Conservation (phyloP, 805 yeast species). For the Yamadazyma akitaensis region DNA sequence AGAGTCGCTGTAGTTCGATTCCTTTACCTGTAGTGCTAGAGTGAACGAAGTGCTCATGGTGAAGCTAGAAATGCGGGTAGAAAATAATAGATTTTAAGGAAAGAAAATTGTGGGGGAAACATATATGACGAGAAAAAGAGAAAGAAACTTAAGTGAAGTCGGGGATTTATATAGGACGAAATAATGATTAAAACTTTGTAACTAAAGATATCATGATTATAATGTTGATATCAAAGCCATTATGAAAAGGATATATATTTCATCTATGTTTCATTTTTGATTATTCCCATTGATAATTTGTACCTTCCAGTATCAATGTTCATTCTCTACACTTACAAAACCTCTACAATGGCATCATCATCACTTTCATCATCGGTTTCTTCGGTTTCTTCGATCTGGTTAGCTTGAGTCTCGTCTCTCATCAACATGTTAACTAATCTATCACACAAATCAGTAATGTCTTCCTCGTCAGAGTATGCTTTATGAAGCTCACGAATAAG, state of each 20-base stretch:
- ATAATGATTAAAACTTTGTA: too few relatives aligned
- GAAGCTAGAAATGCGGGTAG: background rate
- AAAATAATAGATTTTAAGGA: background rate
- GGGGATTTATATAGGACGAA: too few relatives aligned
- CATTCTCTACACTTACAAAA: conserved; percentile 31
- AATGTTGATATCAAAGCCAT: too few relatives aligned
- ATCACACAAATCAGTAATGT: conserved; percentile 68
- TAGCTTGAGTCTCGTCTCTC: conserved; percentile 71
- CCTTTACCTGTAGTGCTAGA: conserved; percentile 9
- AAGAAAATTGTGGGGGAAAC: background rate
- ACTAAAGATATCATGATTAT: too few relatives aligned
- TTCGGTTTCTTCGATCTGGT: conserved; percentile 46
- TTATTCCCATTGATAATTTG: too few relatives aligned
- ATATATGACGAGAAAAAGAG: too few relatives aligned
- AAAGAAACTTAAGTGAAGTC: too few relatives aligned
- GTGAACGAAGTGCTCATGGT: conserved; percentile 21
- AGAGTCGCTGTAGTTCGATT: conserved; percentile 1
- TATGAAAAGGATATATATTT: too few relatives aligned
- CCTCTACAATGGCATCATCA: conserved; percentile 49
- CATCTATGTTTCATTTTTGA: too few relatives aligned
- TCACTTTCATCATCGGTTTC: conserved; percentile 36
- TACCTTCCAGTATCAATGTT: background rate
- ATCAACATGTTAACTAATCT: conserved; percentile 83
- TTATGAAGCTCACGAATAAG: conserved; percentile 83
- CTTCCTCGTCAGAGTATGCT: conserved; percentile 29